Percentiles rank a stretch among this genome's conserved stretches.
Evolutionary conservation across 768 basidiomycete species (phyloP).

Genomic region (Tremella yokohamensis): DNA sequence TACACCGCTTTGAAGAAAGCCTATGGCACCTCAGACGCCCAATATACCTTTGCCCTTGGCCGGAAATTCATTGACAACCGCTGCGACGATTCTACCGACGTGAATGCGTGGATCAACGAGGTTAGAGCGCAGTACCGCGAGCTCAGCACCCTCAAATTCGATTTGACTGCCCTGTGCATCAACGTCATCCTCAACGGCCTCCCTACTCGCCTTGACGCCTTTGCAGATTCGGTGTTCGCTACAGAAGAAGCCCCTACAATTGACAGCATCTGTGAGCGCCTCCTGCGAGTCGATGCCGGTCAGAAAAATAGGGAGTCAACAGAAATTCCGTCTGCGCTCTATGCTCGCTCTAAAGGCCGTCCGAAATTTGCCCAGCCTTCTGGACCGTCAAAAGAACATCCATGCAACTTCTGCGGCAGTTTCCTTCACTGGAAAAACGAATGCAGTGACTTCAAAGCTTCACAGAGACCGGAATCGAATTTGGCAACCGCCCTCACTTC

Average conservation of each 20-base stretch:
- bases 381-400: no score
- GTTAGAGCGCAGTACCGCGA: background rate
- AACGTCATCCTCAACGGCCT: slow-evolving; percentile 5
- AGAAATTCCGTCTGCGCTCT: no score
- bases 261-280: background rate
- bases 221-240: background rate
- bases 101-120: background rate
- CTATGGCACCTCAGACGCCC: background rate
- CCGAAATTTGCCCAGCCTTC: no score
- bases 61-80: background rate
- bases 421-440: no score
- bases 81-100: background rate
- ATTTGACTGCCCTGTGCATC: background rate
- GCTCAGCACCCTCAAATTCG: slow-evolving; percentile 3
- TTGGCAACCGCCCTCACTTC: no score
- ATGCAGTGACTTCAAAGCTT: no score
- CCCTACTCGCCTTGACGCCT: background rate
- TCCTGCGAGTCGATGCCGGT: background rate
- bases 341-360: no score
- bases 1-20: background rate
- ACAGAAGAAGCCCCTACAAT: background rate
- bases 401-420: no score
- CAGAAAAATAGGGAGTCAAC: no score
- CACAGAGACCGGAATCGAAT: no score
- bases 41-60: slow-evolving; percentile 6